A percentile compares a stretch with the other conserved stretches of the same genome.
These are phyloP conservation scores for Diaporthe citrichinensis DNA, from an alignment of 2,329 filamentous ascomycete genomes.

Conservation along the genomic window DNA sequence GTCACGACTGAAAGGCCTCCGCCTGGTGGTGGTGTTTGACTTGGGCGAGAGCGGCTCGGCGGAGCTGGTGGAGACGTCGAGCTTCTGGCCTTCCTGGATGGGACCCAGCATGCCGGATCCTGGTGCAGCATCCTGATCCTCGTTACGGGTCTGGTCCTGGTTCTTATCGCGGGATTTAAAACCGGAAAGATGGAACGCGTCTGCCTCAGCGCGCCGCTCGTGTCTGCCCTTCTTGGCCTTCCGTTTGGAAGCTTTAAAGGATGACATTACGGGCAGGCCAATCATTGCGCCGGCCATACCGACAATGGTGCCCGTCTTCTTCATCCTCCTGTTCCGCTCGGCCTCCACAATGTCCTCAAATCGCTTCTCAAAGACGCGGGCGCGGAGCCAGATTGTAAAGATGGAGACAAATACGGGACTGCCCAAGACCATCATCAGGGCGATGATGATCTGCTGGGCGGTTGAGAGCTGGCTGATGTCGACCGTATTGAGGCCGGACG, in stretches of 20 bases:
- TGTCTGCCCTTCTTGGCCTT: conserved; percentile 29
- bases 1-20: conserved; percentile 25
- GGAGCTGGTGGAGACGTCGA: conserved; percentile 17
- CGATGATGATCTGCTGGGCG: conserved; percentile 76
- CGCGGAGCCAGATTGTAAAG: conserved; percentile 73
- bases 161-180: neutral
- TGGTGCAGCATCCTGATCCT: neutral
- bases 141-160: neutral
- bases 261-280: conserved; percentile 42
- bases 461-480: conserved; percentile 73
- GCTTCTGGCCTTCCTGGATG: conserved; percentile 33
- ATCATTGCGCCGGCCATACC: conserved; percentile 45
- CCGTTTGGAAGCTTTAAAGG: conserved; percentile 29
- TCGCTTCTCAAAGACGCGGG: conserved; percentile 72
- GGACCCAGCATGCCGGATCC: conserved; percentile 36
- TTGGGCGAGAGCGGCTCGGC: conserved; percentile 25
- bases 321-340: conserved; percentile 53
- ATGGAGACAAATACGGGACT: conserved; percentile 75
- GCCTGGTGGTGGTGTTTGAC: conserved; percentile 21
- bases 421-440: conserved; percentile 74
- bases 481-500: conserved; percentile 75
- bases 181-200: conserved; percentile 28
- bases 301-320: conserved; percentile 44
- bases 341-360: conserved; percentile 67
- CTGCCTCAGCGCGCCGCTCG: conserved; percentile 37